phyloP scores from a whole-genome alignment of 192 early-diverging fungal genomes.

The Backusella macrospora region DNA sequence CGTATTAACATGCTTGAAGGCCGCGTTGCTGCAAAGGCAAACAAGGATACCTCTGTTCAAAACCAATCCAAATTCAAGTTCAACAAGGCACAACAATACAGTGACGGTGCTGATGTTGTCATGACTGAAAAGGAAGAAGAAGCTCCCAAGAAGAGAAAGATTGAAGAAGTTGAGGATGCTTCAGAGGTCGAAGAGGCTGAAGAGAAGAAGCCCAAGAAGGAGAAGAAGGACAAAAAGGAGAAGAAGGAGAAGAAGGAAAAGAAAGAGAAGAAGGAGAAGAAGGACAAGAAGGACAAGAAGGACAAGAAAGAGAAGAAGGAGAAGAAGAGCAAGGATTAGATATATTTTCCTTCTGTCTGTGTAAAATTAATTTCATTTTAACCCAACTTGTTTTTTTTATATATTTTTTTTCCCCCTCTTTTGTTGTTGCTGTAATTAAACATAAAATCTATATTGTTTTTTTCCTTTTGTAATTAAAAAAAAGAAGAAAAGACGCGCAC shows the following conservation, averaged over 20 bases:
- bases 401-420: conserved; percentile 10
- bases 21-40: conserved; percentile 65
- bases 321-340: conserved; percentile 6
- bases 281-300: conserved; percentile 45
- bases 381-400: conserved; percentile 13
- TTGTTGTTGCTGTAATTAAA: conserved; percentile 15
- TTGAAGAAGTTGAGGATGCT: conserved; percentile 45
- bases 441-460: conserved; percentile 6
- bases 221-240: conserved; percentile 56
- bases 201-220: conserved; percentile 51
- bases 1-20: conserved; percentile 91
- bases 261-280: conserved; percentile 46
- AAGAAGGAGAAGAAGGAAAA: conserved; percentile 60
- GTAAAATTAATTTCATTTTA: conserved; percentile 14
- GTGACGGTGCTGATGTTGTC: conserved; percentile 36
- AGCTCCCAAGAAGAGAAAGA: conserved; percentile 45
- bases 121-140: conserved; percentile 46
- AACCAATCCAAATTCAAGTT: conserved; percentile 66
- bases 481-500: not conserved
- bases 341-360: not conserved
- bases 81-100: conserved; percentile 53
- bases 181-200: conserved; percentile 44
- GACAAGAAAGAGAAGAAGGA: conserved; percentile 20
- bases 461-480: conserved; percentile 13
- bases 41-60: conserved; percentile 67